Evolutionary conservation across 2,329 filamentous ascomycete genomes (phyloP), one percentile per base, ranked within the genome.

Genomic region (Paraphoma chrysanthemicola): DNA sequence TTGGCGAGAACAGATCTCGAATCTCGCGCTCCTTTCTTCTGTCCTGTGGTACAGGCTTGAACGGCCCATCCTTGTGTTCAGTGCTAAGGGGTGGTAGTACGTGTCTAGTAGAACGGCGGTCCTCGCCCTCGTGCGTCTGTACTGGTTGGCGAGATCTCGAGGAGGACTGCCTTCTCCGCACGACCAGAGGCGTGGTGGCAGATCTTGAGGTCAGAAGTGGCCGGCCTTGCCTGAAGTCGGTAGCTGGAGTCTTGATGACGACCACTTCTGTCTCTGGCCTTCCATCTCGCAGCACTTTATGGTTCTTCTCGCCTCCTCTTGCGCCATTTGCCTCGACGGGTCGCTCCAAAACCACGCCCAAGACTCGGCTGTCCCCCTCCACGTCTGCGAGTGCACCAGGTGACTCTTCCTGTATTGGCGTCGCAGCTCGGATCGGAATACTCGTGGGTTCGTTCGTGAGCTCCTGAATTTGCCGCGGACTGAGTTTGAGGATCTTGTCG

Each of bases 391-490:
- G 59, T 29, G 65, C 58, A 3, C 58, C 62, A n/a, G 60, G 55
- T 23, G 63, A 59, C 39, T 59, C 74, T 54, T 78, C 76, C 5
- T 65, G 61, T 17, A 80, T 76, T 5, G 71, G 74, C 6, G 75
- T 68, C 8, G 78, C 77, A 12, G 79, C 69, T 29, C 81, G 80
- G 38, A 83, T 68, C 3, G 84, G 82, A n/a, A 86, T 77, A 42
- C 82, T 85, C 14, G 83, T 78, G 8, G 83, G 82, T 11, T 84
- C 83, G 14, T 79, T 77, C 6, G 83, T 84, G 42, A 87, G 78
- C 44, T 85, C 83, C 42, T 84, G 79, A 2, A 87, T 82, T 68
- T 85, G 80, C 41, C 79, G 79, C 2, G 81, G 80, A 3, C 84
- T 86, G 30, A 86, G 73, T 63, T 84, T 86, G 55, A 83, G 70